Conservation (phyloP, 306 rosid genomes). For the Fagus sylvatica region DNA sequence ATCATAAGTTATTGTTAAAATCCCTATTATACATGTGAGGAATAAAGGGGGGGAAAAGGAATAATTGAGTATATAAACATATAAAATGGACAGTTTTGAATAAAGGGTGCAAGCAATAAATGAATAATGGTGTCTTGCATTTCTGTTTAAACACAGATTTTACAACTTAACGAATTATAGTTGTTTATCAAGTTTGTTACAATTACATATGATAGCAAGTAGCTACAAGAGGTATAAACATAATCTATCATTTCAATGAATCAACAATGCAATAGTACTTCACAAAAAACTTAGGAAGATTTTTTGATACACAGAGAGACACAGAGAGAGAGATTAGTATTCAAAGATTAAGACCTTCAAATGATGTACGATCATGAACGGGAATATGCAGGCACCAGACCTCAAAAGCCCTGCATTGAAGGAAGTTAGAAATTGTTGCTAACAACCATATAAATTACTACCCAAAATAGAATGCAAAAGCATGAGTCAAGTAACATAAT, state of each 20-base stretch:
- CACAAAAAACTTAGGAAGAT: constrained; percentile 35
- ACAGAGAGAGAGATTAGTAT: not conserved
- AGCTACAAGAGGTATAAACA: no score
- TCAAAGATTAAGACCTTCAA: constrained; percentile 64
- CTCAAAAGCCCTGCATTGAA: constrained; percentile 68
- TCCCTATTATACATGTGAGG: no score
- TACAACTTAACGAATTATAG: no score
- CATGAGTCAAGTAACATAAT: not conserved
- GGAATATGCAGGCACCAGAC: constrained; percentile 92
- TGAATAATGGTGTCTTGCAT: no score
- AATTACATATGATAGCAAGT: no score
- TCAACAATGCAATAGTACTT: no score
- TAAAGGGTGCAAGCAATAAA: no score
- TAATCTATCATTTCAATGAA: no score
- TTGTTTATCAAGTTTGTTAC: no score
- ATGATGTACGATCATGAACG: constrained; percentile 72
- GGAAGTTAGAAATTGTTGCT: constrained; percentile 3
- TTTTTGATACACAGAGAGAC: not conserved
- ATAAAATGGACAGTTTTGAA: no score
- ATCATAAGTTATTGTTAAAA: no score
- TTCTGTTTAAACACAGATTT: no score
- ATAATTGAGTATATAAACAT: not conserved
- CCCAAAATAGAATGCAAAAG: not conserved
- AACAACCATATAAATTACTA: not conserved
- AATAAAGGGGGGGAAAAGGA: not conserved